Percentiles rank a stretch among this genome's conserved stretches.
Evolutionary conservation across 495 filamentous ascomycete genomes (phyloP).

Genomic region (Penicillium roqueforti): DNA sequence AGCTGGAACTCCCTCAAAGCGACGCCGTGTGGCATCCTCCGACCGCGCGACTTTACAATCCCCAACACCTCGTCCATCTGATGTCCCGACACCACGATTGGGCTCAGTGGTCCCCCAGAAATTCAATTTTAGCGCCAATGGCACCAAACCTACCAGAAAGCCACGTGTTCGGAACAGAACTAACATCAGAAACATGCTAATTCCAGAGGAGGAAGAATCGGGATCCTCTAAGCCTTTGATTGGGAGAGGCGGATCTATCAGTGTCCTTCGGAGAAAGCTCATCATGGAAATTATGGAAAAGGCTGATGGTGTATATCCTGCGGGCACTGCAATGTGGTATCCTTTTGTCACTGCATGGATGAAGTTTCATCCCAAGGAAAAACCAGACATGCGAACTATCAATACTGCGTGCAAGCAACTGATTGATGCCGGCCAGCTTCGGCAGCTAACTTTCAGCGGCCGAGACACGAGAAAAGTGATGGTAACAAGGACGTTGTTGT

Average conservation of each 20-base stretch:
- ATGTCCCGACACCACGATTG: background rate
- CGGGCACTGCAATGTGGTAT: conserved; percentile 66
- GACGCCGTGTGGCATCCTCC: background rate
- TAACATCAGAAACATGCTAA: background rate
- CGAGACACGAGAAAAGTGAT: conserved; percentile 48
- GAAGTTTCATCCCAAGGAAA: conserved; percentile 42
- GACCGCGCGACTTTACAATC: background rate
- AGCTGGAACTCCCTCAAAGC: conserved; percentile 6
- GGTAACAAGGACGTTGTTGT: conserved; percentile 54
- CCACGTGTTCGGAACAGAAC: background rate
- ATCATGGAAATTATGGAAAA: conserved; percentile 65
- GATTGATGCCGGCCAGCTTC: conserved; percentile 54
- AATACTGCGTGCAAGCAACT: conserved; percentile 57
- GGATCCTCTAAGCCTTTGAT: background rate
- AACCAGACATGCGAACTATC: conserved; percentile 49
- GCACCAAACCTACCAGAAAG: background rate
- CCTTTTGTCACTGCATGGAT: conserved; percentile 62
- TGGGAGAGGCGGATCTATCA: conserved; percentile 43
- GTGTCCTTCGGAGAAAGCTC: conserved; percentile 53
- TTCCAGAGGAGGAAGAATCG: background rate
- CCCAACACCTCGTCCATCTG: background rate
- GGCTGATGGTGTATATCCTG: conserved; percentile 69
- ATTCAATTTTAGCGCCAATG: background rate
- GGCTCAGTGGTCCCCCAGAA: background rate
- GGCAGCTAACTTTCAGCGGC: conserved; percentile 60